These are phyloP conservation scores for Paraconiothyrium brasiliense DNA, from an alignment of 2,329 filamentous ascomycete species.

Conservation along the genomic window DNA sequence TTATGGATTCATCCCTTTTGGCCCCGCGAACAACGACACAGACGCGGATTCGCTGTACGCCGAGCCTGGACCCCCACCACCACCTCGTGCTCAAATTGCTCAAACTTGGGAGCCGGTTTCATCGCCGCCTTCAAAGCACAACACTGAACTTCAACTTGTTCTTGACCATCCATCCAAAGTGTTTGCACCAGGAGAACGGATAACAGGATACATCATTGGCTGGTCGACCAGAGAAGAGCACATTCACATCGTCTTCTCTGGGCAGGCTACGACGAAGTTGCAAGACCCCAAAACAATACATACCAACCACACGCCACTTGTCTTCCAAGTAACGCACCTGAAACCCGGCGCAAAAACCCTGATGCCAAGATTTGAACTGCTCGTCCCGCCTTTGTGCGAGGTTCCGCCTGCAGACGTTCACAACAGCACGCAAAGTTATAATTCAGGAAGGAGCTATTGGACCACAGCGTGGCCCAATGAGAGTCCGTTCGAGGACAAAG, in stretches of 20 bases:
- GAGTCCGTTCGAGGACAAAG: constrained; percentile 17
- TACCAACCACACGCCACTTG: constrained; percentile 20
- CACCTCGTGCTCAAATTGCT: constrained; percentile 2
- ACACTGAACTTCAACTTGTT: constrained; percentile 19
- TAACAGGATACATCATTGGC: constrained; percentile 25
- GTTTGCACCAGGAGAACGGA: constrained; percentile 22
- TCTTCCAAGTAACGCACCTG: constrained; percentile 21
- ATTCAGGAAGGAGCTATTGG: constrained; percentile 16
- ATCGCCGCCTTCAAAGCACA: neutral
- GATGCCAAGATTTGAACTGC: constrained; percentile 22
- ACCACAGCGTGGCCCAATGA: constrained; percentile 22
- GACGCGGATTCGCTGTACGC: constrained; percentile 20
- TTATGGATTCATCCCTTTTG: constrained; percentile 26
- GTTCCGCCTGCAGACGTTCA: constrained; percentile 8
- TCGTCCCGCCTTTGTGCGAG: constrained; percentile 15
- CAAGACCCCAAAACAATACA: constrained; percentile 16
- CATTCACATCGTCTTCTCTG: constrained; percentile 26
- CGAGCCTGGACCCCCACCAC: constrained; percentile 9
- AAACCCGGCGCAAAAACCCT: neutral
- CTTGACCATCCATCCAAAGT: constrained; percentile 23
- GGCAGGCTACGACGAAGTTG: constrained; percentile 19
- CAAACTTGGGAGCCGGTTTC: neutral
- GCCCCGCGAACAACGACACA: neutral
- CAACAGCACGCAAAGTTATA: constrained; percentile 5
- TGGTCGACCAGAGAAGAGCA: constrained; percentile 17